phyloP scores from a whole-genome alignment of 1,284 basidiomycete genomes.

The Heterobasidion occidentale region DNA sequence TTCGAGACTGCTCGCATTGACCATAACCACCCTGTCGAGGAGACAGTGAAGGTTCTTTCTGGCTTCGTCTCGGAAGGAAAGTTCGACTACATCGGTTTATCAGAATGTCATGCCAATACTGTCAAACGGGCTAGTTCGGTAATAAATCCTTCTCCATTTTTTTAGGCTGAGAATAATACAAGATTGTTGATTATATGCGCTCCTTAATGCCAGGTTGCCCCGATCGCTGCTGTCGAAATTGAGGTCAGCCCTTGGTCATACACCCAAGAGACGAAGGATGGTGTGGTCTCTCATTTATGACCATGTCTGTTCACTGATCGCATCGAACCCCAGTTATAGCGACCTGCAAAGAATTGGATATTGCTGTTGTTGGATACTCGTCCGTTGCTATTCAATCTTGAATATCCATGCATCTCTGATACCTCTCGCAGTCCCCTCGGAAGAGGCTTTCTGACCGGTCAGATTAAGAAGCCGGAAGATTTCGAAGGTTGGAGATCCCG shows the following conservation, averaged over 20 bases:
- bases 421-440: conserved; percentile 35
- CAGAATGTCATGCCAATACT: conserved; percentile 38
- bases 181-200: neutral
- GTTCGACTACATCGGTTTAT: conserved; percentile 38
- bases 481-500: conserved; percentile 20
- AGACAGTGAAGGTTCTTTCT: conserved; percentile 19
- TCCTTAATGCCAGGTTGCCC: conserved; percentile 25
- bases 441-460: conserved; percentile 47
- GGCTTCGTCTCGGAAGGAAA: conserved; percentile 30
- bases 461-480: conserved; percentile 31
- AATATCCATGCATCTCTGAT: too few species aligned
- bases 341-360: conserved; percentile 33
- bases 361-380: conserved; percentile 49
- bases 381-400: neutral
- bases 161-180: neutral
- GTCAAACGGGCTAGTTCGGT: conserved; percentile 30
- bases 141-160: neutral
- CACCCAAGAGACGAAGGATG: conserved; percentile 36
- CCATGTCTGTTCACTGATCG: neutral
- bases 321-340: conserved; percentile 21
- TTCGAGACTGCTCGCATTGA: conserved; percentile 32
- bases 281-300: conserved; percentile 11
- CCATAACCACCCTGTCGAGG: conserved; percentile 22
- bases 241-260: conserved; percentile 47
- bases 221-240: conserved; percentile 40